These are phyloP conservation scores for Fusarium buharicum DNA, from an alignment of 2,329 filamentous ascomycete genomes.

Conservation along the genomic window DNA sequence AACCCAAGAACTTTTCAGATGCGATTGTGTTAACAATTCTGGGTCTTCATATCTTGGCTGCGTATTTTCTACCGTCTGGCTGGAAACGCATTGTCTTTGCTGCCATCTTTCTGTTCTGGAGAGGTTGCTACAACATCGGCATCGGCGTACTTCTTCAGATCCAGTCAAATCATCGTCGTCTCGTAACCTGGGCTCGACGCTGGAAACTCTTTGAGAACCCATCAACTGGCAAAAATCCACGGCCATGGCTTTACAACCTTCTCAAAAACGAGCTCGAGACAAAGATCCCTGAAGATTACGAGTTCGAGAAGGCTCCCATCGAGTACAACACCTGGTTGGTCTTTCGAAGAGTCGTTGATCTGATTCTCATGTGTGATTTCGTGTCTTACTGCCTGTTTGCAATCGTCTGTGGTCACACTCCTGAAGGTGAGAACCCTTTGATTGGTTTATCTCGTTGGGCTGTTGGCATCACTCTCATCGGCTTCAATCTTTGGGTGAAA, in stretches of 20 bases:
- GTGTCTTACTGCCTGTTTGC: conserved; percentile 96
- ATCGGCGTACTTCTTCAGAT: conserved; percentile 89
- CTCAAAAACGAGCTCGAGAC: conserved; percentile 91
- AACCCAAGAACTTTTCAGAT: conserved; percentile 96
- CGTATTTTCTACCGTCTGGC: conserved; percentile 76
- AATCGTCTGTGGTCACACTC: conserved; percentile 82
- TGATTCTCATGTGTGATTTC: conserved; percentile 99
- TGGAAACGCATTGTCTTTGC: conserved; percentile 83
- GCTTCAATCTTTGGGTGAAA: conserved; percentile 99
- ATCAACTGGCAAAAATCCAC: conserved; percentile 80
- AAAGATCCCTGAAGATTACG: conserved; percentile 94
- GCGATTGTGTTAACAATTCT: conserved; percentile 81
- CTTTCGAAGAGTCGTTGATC: conserved; percentile 92
- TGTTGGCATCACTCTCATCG: conserved; percentile 79
- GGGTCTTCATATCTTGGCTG: conserved; percentile 75
- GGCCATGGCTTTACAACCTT: conserved; percentile 82
- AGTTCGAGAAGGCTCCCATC: conserved; percentile 89
- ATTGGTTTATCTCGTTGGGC: conserved; percentile 81
- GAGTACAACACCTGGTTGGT: conserved; percentile 99
- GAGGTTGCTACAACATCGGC: conserved; percentile 90
- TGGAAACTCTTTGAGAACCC: conserved; percentile 88
- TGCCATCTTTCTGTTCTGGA: conserved; percentile 88
- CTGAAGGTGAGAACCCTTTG: conserved; percentile 74
- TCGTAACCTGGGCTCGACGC: conserved; percentile 88
- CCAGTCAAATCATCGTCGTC: conserved; percentile 87